Evolutionary conservation across 371 early-diverging fungal genomes (phyloP).

Genomic region (Conidiobolus incongruus): DNA sequence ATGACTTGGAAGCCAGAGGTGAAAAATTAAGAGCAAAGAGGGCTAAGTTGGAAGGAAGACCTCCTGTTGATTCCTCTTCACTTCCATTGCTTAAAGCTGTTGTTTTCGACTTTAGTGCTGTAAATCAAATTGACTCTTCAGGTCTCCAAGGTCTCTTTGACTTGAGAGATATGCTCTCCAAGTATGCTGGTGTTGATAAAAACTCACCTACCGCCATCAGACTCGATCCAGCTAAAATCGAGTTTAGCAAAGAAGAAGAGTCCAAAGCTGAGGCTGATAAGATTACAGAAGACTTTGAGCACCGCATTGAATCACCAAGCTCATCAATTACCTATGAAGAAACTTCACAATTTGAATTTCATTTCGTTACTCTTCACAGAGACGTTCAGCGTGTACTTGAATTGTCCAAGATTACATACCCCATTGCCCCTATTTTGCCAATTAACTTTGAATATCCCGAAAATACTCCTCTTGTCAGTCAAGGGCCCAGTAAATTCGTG

Average conservation of each 20-base stretch:
- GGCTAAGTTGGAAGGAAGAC: background rate
- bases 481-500: background rate
- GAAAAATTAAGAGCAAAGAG: background rate
- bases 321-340: conserved; percentile 2
- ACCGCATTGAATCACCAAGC: no score
- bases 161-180: conserved; percentile 20
- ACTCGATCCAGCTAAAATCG: background rate
- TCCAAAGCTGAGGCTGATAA: background rate
- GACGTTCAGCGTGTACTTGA: conserved; percentile 11
- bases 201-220: no score
- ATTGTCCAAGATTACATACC: conserved; percentile 15
- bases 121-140: conserved; percentile 53
- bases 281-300: conserved; percentile 4
- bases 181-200: conserved; percentile 15
- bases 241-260: background rate
- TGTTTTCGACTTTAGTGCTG: conserved; percentile 56
- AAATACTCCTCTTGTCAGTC: background rate
- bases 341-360: conserved; percentile 9
- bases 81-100: conserved; percentile 34
- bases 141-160: conserved; percentile 49
- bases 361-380: conserved; percentile 11
- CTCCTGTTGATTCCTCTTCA: background rate
- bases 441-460: conserved; percentile 6
- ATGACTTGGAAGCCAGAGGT: conserved; percentile 6
- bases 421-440: conserved; percentile 10